Evolutionary conservation across 352 stramenopile genomes (phyloP).

Genomic region (Pythium aquatile): DNA sequence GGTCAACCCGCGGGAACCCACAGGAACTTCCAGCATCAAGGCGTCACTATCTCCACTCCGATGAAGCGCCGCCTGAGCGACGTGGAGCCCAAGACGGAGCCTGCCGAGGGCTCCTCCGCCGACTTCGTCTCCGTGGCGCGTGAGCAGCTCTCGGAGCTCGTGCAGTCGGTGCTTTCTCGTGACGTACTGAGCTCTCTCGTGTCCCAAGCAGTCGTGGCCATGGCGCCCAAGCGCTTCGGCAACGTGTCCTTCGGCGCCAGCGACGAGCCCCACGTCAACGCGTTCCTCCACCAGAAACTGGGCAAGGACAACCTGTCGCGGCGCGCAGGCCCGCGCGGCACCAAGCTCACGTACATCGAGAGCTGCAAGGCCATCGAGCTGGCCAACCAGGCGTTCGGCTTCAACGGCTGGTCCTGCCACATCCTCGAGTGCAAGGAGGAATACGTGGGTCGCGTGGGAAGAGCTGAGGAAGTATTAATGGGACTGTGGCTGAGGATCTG

Average conservation of each 20-base stretch:
- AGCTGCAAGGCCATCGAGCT: constrained; percentile 89
- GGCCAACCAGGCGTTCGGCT: constrained; percentile 86
- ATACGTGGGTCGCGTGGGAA: constrained; percentile 49
- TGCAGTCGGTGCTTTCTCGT: constrained; percentile 23
- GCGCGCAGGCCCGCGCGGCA: constrained; percentile 64
- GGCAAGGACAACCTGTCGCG: constrained; percentile 70
- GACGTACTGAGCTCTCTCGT: constrained; percentile 27
- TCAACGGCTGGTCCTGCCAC: constrained; percentile 85
- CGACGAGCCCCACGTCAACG: constrained; percentile 59
- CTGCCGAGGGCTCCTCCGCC: not conserved
- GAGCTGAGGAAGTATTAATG: not conserved
- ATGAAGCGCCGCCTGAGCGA: constrained; percentile 31
- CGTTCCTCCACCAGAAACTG: constrained; percentile 83
- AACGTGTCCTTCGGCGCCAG: constrained; percentile 45
- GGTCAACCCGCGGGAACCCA: not conserved
- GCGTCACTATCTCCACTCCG: not conserved
- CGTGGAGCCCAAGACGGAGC: not conserved
- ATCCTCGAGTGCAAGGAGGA: constrained; percentile 86
- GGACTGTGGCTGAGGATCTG: not conserved
- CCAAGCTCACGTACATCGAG: constrained; percentile 84
- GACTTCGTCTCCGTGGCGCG: constrained; percentile 8
- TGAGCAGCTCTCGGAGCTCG: constrained; percentile 28
- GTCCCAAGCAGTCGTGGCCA: constrained; percentile 20
- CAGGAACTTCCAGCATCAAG: not conserved
- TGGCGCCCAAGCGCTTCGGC: constrained; percentile 47